A percentile compares a stretch with the other conserved stretches of the same genome.
Conservation (phyloP, 345 rosid species). For the Populus pruinosa region DNA sequence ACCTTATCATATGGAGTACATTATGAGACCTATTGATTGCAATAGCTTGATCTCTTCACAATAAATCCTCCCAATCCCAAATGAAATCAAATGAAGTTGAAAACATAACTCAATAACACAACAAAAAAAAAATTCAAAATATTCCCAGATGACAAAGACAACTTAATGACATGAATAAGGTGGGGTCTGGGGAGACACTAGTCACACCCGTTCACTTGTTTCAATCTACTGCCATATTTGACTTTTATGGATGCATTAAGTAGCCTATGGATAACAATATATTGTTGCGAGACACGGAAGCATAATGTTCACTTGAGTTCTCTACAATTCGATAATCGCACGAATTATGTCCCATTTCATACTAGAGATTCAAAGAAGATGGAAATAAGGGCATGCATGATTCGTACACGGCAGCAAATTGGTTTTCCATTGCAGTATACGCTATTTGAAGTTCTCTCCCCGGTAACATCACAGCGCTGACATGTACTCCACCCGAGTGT, state of each 20-base stretch:
- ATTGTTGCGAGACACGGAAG: neutral
- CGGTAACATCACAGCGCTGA: no score
- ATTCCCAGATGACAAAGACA: slow-evolving; percentile 3
- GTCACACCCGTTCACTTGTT: neutral
- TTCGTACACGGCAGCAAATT: neutral
- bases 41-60: neutral
- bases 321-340: neutral
- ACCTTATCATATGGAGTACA: no score
- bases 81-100: no score
- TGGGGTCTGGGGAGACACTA: neutral
- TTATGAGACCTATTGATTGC: neutral
- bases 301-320: neutral
- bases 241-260: neutral
- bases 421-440: no score
- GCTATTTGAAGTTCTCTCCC: no score
- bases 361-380: neutral
- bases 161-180: slow-evolving; percentile 1
- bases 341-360: neutral
- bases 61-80: neutral
- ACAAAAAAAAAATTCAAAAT: neutral
- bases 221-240: slow-evolving; percentile 1
- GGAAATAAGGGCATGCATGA: neutral
- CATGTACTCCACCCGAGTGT: no score
- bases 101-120: neutral
- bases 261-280: neutral